Evolutionary conservation across 2,329 filamentous ascomycete genomes (phyloP), one percentile per base, ranked within the genome.

Genomic region (Purpureocillium lavendulum): DNA sequence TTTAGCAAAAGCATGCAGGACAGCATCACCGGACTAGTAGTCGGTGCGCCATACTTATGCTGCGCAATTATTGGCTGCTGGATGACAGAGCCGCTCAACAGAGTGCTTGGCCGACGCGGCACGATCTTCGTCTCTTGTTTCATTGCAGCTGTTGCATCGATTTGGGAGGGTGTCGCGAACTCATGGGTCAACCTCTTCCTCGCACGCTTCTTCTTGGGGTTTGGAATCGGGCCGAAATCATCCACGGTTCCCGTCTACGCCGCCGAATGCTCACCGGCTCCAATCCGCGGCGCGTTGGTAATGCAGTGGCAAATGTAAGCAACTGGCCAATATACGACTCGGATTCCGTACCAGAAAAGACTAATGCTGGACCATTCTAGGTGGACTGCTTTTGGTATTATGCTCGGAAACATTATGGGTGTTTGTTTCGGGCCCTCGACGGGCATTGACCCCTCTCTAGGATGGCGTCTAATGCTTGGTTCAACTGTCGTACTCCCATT

Each of bases 201-300:
- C 37, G 76, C 75, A 34, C 73, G 82, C 17, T 77, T 85, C 47
- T 64, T 77, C 11, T 69, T 86, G 41, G 83, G 83, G 1, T 71
- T 87, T 31, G 80, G 76, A 2, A 80, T 84, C 47, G 80, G 80
- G 7, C 69, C 75, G 24, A 83, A 83, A 53, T 73, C 74, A 12
- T 71, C 70, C 4, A 76, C 69, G 1, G 75, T 80, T 0, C 84
- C 84, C 0, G 76, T 88, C 33, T 88, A 84, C 49, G 77, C 81
- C 1, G 82, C 84, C 2, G 83, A 87, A 55, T 82, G 75, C 34
- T 72, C 77, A 0, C 82, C 82, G 0, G 75, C 80, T 2, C 54
- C 66, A 4, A 78, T 86, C 39, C 74, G 82, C 47, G 82, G 83
- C 47, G 82, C 80, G 10, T 66, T 89, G 8, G 83, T 87, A 45